These are phyloP conservation scores for Galerina sulciceps DNA, from an alignment of 768 basidiomycete genomes.

Conservation along the genomic window DNA sequence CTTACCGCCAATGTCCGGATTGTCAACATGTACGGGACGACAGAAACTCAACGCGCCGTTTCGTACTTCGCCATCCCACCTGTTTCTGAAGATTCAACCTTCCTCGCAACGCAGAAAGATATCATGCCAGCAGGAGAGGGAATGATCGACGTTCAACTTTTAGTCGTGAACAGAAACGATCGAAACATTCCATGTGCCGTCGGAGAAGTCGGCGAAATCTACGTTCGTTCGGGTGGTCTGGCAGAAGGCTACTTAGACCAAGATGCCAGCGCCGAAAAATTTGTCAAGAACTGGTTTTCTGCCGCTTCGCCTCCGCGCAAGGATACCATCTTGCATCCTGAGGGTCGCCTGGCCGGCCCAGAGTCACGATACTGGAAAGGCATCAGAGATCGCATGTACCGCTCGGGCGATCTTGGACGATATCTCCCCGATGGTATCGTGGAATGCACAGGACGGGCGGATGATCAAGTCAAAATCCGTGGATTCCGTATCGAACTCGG, in stretches of 20 bases:
- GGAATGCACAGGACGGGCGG: conserved; percentile 95
- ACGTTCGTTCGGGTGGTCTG: conserved; percentile 93
- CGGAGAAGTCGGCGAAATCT: conserved; percentile 98
- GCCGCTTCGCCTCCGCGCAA: conserved; percentile 46
- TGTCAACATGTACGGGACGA: conserved; percentile 99
- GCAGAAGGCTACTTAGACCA: conserved; percentile 93
- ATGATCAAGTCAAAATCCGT: conserved; percentile 99
- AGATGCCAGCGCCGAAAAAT: conserved; percentile 86
- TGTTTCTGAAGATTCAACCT: conserved; percentile 81
- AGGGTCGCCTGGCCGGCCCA: conserved; percentile 57
- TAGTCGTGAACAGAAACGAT: conserved; percentile 93
- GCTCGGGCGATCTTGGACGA: conserved; percentile 94
- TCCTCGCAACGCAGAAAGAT: conserved; percentile 93
- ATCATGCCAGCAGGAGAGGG: conserved; percentile 97
- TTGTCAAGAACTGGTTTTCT: conserved; percentile 93
- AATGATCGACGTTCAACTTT: conserved; percentile 96
- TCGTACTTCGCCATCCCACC: conserved; percentile 95
- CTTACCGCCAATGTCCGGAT: conserved; percentile 92
- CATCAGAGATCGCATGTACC: conserved; percentile 95
- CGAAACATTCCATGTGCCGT: conserved; percentile 85
- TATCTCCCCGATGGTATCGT: conserved; percentile 92
- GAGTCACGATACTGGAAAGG: conserved; percentile 92
- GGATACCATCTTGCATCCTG: conserved; percentile 77
- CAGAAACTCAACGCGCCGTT: conserved; percentile 98
- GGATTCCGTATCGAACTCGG: conserved; percentile 98